Base-by-base conservation (phyloP, 345 rosid species). In the Lepidium sativum region DNA sequence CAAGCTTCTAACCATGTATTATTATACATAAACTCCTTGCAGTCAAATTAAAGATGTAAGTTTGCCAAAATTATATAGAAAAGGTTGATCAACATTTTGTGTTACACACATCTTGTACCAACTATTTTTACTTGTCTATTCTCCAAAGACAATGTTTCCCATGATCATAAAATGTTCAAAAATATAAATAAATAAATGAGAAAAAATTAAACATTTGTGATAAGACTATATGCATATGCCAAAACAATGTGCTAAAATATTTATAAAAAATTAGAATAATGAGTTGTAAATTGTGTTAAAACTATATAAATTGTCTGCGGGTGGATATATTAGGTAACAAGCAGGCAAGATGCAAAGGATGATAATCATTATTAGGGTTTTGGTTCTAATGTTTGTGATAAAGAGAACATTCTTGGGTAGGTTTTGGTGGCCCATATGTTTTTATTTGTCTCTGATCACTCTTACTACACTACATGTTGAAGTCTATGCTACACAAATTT, bases 351-450 rank as follows among this genome's bases (percentile, higher is more conserved):
- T 54, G 43, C 69, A 70, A 25, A 54, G 53, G 45, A 54, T 20
- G 43, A 21, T 21, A 16, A 43, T 17, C 68, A 70, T 62, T 41
- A 62, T 62, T 17, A 48, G 40, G 57, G 75, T 49, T 58, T 39
- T 49, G 65, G 59, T 64, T 64, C 60, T 38, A 8, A 56, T 71
- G 75, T 64, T 71, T 23, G 40, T 17, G 34, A 41, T 59, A 57
- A 71, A 63, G 66, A 71, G 48, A 48, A 64, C 75, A 71, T 71
- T 64, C 70, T 17, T 71, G 65, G 75, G 47, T 71, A 39, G 60
- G 60, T 56, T 71, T 64, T 40, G 54, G 13, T 71, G 75, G 70
- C 65, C 75, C 60, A 71, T 71, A 53, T 71, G 75, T 71, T 71
- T 54, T 69, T 38, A 38, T 32, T 47, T 37, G 47, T 55, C n/a